These are phyloP conservation scores for Microstegium vimineum DNA, from an alignment of 176 grass and related monocot species.

Conservation along the genomic window DNA sequence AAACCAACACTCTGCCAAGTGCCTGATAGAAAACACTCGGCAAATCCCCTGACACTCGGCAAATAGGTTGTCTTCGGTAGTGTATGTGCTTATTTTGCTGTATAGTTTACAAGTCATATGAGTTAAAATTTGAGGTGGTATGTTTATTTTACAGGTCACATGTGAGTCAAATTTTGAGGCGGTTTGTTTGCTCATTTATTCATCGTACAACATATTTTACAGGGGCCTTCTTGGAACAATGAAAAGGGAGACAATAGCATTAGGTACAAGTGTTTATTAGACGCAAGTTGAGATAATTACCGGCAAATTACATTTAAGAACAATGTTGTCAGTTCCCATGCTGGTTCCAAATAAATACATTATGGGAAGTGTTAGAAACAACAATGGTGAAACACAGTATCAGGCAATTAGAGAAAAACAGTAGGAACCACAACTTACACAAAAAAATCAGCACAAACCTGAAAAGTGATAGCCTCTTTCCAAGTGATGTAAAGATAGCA, in stretches of 20 bases:
- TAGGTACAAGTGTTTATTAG: neutral
- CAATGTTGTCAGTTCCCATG: conserved; percentile 47
- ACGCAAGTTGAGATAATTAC: conserved; percentile 46
- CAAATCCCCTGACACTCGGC: no score
- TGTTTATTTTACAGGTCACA: neutral
- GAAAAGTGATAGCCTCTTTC: conserved; percentile 63
- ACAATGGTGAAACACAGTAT: neutral
- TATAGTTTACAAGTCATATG: neutral
- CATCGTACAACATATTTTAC: neutral
- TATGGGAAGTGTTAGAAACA: conserved; percentile 15
- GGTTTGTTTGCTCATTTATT: neutral
- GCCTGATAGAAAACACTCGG: no score
- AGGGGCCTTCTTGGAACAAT: neutral
- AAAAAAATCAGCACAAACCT: conserved; percentile 45
- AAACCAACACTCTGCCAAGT: no score
- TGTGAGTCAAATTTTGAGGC: neutral
- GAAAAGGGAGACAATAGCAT: neutral
- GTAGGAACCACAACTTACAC: neutral
- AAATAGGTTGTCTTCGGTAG: no score
- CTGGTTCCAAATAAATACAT: conserved; percentile 61
- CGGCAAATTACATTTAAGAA: conserved; percentile 72
- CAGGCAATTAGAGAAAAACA: neutral
- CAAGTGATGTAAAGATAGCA: conserved; percentile 74
- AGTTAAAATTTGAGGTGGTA: neutral
- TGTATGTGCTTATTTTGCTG: neutral